phyloP scores from a whole-genome alignment of 2,329 filamentous ascomycete species.

The Penicillium crustosum region DNA sequence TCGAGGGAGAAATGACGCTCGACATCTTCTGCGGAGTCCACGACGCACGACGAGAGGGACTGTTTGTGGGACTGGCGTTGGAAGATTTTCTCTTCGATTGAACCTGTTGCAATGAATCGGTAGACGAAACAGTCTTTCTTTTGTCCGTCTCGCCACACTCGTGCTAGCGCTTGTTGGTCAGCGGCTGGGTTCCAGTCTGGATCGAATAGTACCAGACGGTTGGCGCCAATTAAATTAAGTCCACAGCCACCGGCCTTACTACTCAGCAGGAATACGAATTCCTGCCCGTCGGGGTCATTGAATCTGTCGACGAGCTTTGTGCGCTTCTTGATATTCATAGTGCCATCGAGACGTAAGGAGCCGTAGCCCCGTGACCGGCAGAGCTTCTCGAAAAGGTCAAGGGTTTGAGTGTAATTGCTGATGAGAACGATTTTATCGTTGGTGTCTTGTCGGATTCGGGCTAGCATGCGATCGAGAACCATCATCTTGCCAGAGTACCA shows the following conservation, averaged over 20 bases:
- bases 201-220: conserved; percentile 92
- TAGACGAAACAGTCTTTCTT: conserved; percentile 99
- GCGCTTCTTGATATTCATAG: conserved; percentile 96
- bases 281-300: conserved; percentile 84
- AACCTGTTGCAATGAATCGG: conserved; percentile 97
- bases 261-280: conserved; percentile 94
- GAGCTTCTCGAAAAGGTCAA: conserved; percentile 89
- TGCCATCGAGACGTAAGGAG: conserved; percentile 84
- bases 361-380: conserved; percentile 85
- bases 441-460: conserved; percentile 89
- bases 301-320: conserved; percentile 98
- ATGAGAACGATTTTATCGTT: conserved; percentile 99
- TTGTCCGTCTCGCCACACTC: conserved; percentile 98
- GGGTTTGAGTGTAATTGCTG: conserved; percentile 94
- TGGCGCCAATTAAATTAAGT: conserved; percentile 91
- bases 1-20: conserved; percentile 95
- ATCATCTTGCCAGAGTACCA: conserved; percentile 99
- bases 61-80: conserved; percentile 98
- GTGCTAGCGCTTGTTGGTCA: conserved; percentile 92
- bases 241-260: conserved; percentile 97
- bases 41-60: conserved; percentile 90
- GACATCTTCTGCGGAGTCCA: conserved; percentile 94
- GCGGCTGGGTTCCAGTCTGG: conserved; percentile 98
- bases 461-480: conserved; percentile 96
- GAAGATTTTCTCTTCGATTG: conserved; percentile 99